These are phyloP conservation scores for Penicillium canariense DNA, from an alignment of 495 filamentous ascomycete species.

Conservation along the genomic window DNA sequence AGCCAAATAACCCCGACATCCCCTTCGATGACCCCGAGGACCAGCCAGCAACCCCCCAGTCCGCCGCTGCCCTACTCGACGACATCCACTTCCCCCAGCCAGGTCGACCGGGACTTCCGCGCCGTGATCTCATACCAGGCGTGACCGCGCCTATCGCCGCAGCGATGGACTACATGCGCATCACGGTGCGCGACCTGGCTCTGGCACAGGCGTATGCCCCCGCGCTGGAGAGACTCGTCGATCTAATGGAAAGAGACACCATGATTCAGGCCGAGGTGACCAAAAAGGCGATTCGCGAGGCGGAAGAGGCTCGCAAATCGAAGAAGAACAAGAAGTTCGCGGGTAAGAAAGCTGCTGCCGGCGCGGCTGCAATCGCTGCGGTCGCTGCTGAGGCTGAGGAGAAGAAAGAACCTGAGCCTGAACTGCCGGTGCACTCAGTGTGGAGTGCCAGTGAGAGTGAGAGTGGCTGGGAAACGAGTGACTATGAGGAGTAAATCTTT, in stretches of 20 bases:
- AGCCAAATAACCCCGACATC: slow-evolving; percentile 26
- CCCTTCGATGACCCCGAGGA: slow-evolving; percentile 32
- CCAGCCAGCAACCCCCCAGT: slow-evolving; percentile 1
- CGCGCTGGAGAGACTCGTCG: slow-evolving; percentile 66
- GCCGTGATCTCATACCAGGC: slow-evolving; percentile 1
- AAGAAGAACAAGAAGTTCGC: slow-evolving; percentile 27
- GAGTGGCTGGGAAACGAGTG: slow-evolving; percentile 41
- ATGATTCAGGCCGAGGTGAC: slow-evolving; percentile 16
- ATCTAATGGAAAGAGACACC: slow-evolving; percentile 34
- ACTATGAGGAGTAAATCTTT: slow-evolving; percentile 19
- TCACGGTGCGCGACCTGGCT: slow-evolving; percentile 77
- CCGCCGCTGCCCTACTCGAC: slow-evolving; percentile 16
- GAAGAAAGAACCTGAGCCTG: background rate
- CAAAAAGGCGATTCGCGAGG: slow-evolving; percentile 20
- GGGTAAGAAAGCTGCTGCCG: slow-evolving; percentile 11
- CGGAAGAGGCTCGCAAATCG: slow-evolving; percentile 25
- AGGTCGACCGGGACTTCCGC: slow-evolving; percentile 6
- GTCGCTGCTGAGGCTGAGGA: slow-evolving; percentile 11
- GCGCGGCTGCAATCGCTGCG: slow-evolving; percentile 7
- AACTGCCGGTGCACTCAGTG: slow-evolving; percentile 18
- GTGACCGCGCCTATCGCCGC: slow-evolving; percentile 56
- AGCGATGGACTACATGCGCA: slow-evolving; percentile 88
- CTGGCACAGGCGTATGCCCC: slow-evolving; percentile 71
- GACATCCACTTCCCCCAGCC: slow-evolving; percentile 19
- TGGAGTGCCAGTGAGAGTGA: slow-evolving; percentile 48